Conservation (phyloP, 192 early-diverging fungal species). For the Mycoemilia scoparia region DNA sequence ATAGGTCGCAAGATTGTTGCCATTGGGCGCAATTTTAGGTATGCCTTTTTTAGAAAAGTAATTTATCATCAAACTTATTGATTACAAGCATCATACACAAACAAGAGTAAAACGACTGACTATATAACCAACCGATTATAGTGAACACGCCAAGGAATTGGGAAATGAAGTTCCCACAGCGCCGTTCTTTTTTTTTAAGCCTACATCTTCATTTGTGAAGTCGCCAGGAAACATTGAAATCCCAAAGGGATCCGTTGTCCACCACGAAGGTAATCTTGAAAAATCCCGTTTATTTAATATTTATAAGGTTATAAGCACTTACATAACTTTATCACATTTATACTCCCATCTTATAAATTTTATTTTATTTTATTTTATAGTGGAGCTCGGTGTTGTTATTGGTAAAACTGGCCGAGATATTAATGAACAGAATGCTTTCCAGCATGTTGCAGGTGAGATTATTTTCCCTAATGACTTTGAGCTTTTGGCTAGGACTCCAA, state of each 20-base stretch:
- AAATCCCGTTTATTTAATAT: slow-evolving; percentile 8
- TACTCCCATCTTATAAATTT: slow-evolving; percentile 4
- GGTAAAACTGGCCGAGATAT: slow-evolving; percentile 63
- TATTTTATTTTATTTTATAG: slow-evolving; percentile 9
- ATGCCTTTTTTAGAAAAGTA: slow-evolving; percentile 5
- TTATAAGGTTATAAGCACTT: not conserved
- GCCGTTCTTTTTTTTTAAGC: slow-evolving; percentile 92
- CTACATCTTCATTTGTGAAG: slow-evolving; percentile 57
- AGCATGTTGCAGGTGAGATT: slow-evolving; percentile 46
- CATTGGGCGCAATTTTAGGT: slow-evolving; percentile 82
- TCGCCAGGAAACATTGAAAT: slow-evolving; percentile 58
- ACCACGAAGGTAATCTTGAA: too few relatives aligned
- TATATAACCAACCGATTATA: slow-evolving; percentile 10
- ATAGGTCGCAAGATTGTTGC: slow-evolving; percentile 79
- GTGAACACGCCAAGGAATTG: slow-evolving; percentile 87
- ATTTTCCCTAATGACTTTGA: too few relatives aligned
- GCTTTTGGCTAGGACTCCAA: too few relatives aligned
- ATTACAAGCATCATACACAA: not conserved
- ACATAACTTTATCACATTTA: not conserved
- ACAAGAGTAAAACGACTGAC: not conserved
- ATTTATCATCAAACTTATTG: not conserved
- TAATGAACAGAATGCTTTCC: slow-evolving; percentile 32
- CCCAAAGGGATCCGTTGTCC: slow-evolving; percentile 55
- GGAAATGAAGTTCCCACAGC: slow-evolving; percentile 72
- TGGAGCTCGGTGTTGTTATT: slow-evolving; percentile 88